Conservation (phyloP, 345 rosid species). For the Populus pruinosa region DNA sequence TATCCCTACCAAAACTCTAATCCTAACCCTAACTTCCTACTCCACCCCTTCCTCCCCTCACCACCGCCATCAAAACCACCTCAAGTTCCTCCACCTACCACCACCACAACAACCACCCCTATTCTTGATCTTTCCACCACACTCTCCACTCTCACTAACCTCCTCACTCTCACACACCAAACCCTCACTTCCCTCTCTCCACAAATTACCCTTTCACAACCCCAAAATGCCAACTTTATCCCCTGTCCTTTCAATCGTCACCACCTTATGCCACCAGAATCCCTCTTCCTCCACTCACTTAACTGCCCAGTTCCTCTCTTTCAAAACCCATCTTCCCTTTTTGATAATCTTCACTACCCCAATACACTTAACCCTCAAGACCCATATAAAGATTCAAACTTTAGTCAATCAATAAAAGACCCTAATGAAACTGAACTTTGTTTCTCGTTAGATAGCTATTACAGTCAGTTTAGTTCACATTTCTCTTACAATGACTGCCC, state of each 20-base stretch:
- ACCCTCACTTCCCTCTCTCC: slow-evolving; percentile 26
- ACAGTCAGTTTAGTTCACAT: slow-evolving; percentile 33
- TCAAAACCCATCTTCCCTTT: slow-evolving; percentile 24
- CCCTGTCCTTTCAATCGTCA: slow-evolving; percentile 57
- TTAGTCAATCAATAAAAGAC: slow-evolving; percentile 19
- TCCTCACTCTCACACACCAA: slow-evolving; percentile 39
- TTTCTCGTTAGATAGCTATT: slow-evolving; percentile 51
- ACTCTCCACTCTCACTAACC: slow-evolving; percentile 38
- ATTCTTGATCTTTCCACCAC: slow-evolving; percentile 37
- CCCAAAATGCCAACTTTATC: slow-evolving; percentile 26
- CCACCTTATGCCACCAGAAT: slow-evolving; percentile 66
- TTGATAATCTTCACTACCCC: slow-evolving; percentile 44
- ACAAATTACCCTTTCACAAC: slow-evolving; percentile 22
- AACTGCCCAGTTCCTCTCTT: slow-evolving; percentile 52
- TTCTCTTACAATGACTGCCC: slow-evolving; percentile 71
- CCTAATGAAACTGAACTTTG: slow-evolving; percentile 30
- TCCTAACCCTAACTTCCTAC: slow-evolving; percentile 8
- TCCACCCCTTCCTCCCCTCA: slow-evolving; percentile 3
- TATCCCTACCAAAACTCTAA: slow-evolving; percentile 9
- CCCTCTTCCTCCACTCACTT: slow-evolving; percentile 71
- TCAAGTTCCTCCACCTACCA: neutral
- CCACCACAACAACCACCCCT: slow-evolving; percentile 5
- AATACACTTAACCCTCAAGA: slow-evolving; percentile 33
- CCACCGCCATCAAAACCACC: slow-evolving; percentile 1
- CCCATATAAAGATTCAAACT: neutral